Conservation (phyloP, 2,329 filamentous ascomycete species). For the Botrytis medusae region DNA sequence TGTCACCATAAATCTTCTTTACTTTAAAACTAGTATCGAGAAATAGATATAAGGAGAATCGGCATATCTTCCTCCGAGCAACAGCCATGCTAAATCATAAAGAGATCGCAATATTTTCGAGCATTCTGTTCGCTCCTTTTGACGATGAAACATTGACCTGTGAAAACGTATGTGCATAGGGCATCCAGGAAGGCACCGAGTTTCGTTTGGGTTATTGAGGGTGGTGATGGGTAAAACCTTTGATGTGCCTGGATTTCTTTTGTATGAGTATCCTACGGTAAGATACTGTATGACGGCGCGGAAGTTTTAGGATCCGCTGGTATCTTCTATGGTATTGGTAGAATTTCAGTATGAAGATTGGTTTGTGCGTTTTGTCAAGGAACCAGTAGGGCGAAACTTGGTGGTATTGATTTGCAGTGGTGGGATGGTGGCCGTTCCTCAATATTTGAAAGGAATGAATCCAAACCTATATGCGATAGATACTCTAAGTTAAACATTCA, state of each 20-base stretch:
- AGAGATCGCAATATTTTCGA: background rate
- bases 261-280: no score
- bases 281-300: background rate
- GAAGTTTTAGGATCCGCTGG: background rate
- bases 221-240: background rate
- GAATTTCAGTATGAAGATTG: background rate
- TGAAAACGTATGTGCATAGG: rapidly evolving
- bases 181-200: background rate
- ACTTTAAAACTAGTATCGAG: background rate
- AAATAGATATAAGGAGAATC: rapidly evolving
- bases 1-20: background rate
- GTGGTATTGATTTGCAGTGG: background rate
- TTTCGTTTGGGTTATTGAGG: no score
- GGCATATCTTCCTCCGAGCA: background rate
- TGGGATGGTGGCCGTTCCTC: no score
- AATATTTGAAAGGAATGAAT: background rate
- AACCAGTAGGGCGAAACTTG: background rate
- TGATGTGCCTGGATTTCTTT: background rate
- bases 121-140: background rate
- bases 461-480: rapidly evolving
- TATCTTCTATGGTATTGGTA: no score
- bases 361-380: background rate
- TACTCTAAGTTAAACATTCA: no score
- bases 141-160: background rate
- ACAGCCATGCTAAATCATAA: background rate